Evolutionary conservation across 2,329 filamentous ascomycete species (phyloP), one percentile per base, ranked within the genome.

Genomic region (Beauveria sp.): DNA sequence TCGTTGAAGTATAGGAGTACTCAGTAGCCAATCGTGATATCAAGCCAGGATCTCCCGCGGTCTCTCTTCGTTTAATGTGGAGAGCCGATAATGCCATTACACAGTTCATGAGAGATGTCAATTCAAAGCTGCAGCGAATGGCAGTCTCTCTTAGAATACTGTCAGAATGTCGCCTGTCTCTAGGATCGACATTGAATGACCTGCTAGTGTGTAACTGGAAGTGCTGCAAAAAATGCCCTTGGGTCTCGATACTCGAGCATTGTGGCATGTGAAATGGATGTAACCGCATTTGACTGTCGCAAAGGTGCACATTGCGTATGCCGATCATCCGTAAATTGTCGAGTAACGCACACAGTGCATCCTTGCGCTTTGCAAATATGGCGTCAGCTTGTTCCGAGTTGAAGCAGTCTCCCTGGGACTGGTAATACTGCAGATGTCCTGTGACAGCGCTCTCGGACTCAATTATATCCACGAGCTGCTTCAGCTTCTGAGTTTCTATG

Each of bases 181-280:
- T 28, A 9, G 56, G 47, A 30, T 52, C 56, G 26, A 44, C 47
- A 28, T 59, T 59, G 28, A 59, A 59, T 16, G 56, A 50, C 22
- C 37, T 51, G 34, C 55, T 58, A n/a, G 47, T 59, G n/a, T 59
- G 56, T 3, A 30, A 28, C 22, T 18, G 5, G 37, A 58, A 58
- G 20, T 58, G 46, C 12, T 24, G 44, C 22, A 57, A 16, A 28
- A 57, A 20, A 9, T 57, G 30, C 12, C n/a, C 30, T n/a, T 50
- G 43, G 5, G 22, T 41, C 8, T 16, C 10, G 30, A 16, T 20
- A 10, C 22, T 26, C 14, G 37, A 55, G 44, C 0, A 14, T 44
- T 55, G 22, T 2, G 41, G 53, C 40, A 37, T 41, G 20, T 40
- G 40, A 14, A 53, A 53, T 18, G 51, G 20, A 34, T 53, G 20